These are phyloP conservation scores for Hermanozyma aechmeae DNA, from an alignment of 805 yeast species.

Conservation along the genomic window DNA sequence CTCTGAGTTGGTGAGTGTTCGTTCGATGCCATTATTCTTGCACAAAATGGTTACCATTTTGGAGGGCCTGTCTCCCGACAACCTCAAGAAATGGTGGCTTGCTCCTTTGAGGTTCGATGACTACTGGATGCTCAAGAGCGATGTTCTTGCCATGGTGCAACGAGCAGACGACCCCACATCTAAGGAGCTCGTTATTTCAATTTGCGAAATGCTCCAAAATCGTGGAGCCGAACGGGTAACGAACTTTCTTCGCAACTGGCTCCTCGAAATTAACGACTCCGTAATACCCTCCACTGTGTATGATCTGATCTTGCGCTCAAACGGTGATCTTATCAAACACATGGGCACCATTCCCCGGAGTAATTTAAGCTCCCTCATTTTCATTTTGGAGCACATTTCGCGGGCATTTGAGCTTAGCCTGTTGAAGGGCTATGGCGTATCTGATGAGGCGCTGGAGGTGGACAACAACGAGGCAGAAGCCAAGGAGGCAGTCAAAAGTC, in stretches of 20 bases:
- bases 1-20: slow-evolving; percentile 12
- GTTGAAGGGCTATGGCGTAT: slow-evolving; percentile 16
- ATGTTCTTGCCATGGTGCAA: background rate
- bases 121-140: slow-evolving; percentile 27
- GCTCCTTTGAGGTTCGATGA: slow-evolving; percentile 21
- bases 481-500: slow-evolving; percentile 4
- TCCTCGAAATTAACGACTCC: slow-evolving; percentile 31
- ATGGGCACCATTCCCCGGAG: slow-evolving; percentile 29
- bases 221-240: slow-evolving; percentile 8
- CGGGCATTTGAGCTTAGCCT: slow-evolving; percentile 12
- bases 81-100: slow-evolving; percentile 14
- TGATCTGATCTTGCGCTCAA: too few species aligned
- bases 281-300: slow-evolving; percentile 32
- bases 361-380: slow-evolving; percentile 27
- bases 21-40: slow-evolving; percentile 25
- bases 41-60: slow-evolving; percentile 12
- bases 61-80: slow-evolving; percentile 2
- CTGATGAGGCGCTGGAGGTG: slow-evolving; percentile 16
- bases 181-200: background rate
- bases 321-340: slow-evolving; percentile 16
- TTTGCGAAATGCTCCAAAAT: slow-evolving; percentile 6
- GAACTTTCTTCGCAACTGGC: slow-evolving; percentile 30
- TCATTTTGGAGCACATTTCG: slow-evolving; percentile 25
- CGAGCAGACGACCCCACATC: too few species aligned
- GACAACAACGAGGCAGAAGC: slow-evolving; percentile 1